phyloP scores from a whole-genome alignment of 192 early-diverging fungal species.

The Backusella liffmaniae region DNA sequence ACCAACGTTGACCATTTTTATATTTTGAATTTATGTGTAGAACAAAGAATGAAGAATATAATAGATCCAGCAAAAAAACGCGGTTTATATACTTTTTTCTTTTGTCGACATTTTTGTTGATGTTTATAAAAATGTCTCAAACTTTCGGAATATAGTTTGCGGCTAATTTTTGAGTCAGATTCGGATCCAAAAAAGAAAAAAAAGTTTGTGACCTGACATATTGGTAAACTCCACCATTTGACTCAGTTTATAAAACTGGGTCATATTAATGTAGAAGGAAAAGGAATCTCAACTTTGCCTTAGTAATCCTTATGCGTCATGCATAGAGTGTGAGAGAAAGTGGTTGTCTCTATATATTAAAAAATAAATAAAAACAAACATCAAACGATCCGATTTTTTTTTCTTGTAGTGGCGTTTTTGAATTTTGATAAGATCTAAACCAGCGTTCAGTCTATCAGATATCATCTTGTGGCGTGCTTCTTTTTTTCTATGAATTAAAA shows the following conservation, averaged over 20 bases:
- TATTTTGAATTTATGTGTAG: not conserved
- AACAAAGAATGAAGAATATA: not conserved
- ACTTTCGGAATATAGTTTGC: not conserved
- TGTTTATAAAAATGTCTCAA: not conserved
- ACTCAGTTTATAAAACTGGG: not conserved
- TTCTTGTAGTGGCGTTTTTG: not conserved
- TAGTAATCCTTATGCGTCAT: not conserved
- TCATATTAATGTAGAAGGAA: not conserved
- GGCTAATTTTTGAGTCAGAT: constrained; percentile 1
- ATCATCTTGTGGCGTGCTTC: not conserved
- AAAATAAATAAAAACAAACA: not conserved
- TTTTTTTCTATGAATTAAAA: not conserved
- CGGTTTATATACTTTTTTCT: not conserved
- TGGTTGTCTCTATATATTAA: not conserved
- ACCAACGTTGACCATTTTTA: constrained; percentile 14
- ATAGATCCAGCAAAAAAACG: not conserved
- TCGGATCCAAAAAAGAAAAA: not conserved
- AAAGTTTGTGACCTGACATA: not conserved
- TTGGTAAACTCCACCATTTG: not conserved
- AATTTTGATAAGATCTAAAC: constrained; percentile 4
- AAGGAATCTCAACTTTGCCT: not conserved
- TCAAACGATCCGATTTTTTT: not conserved
- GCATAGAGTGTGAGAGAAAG: not conserved
- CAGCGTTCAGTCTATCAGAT: not conserved
- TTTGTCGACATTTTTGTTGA: not conserved